phyloP scores from a whole-genome alignment of 352 stramenopile species.

The Globisporangium apiculatum region DNA sequence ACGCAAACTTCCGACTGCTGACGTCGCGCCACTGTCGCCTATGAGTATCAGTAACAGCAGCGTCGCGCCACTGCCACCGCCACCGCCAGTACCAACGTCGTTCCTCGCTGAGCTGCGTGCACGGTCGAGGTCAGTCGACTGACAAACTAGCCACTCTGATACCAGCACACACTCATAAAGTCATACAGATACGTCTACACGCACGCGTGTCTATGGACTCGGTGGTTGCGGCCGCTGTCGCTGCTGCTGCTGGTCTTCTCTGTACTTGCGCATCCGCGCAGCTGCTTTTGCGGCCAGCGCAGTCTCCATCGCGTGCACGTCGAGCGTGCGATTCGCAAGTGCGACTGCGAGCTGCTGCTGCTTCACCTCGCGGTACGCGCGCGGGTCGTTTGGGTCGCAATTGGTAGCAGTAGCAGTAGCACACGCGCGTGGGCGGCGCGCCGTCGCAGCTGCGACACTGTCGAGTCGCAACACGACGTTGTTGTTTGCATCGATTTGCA shows the following conservation, averaged over 20 bases:
- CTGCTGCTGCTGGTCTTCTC: conserved; percentile 12
- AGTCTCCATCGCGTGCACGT: conserved; percentile 44
- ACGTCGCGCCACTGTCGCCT: not conserved
- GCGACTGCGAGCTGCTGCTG: conserved; percentile 34
- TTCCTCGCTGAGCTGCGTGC: conserved; percentile 11
- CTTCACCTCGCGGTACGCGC: conserved; percentile 24
- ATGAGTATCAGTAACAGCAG: not conserved
- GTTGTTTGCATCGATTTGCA: conserved; percentile 27
- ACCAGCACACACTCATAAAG: too few species aligned
- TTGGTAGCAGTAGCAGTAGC: too few species aligned
- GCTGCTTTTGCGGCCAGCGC: conserved; percentile 50
- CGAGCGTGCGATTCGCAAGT: conserved; percentile 32
- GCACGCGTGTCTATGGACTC: too few species aligned
- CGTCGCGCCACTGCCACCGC: not conserved
- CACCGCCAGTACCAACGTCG: conserved; percentile 5
- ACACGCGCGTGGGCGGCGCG: not conserved
- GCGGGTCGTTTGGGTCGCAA: too few species aligned
- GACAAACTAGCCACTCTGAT: too few species aligned
- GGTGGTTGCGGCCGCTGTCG: not conserved
- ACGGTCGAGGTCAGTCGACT: conserved; percentile 1
- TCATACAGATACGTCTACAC: too few species aligned
- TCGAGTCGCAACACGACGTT: conserved; percentile 26
- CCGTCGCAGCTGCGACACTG: conserved; percentile 13
- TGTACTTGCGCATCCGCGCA: conserved; percentile 33
- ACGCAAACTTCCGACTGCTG: not conserved